Percentiles rank a stretch among this genome's conserved stretches.
These are phyloP conservation scores for Mycena epipterygia DNA, from an alignment of 768 basidiomycete species.

Conservation along the genomic window DNA sequence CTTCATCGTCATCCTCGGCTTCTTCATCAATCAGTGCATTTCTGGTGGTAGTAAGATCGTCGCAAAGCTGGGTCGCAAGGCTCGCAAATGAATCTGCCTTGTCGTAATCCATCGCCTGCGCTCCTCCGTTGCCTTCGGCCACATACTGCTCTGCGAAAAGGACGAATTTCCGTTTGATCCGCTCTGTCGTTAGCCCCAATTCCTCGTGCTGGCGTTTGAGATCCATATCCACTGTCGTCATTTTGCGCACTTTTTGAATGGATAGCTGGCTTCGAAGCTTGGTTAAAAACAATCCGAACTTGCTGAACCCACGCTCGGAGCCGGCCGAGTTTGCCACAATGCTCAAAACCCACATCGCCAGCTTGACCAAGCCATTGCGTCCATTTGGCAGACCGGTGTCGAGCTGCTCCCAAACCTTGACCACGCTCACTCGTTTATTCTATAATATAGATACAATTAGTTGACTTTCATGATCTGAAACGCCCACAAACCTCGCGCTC, in stretches of 20 bases:
- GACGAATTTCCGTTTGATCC: neutral
- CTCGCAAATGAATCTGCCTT: neutral
- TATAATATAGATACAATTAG: neutral
- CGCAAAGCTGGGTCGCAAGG: neutral
- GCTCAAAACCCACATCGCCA: slow-evolving; percentile 42
- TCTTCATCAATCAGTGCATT: neutral
- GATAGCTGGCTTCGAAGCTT: slow-evolving; percentile 31
- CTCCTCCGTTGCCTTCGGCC: neutral
- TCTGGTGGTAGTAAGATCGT: neutral
- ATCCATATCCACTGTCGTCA: neutral
- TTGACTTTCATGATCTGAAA: neutral
- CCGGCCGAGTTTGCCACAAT: slow-evolving; percentile 47
- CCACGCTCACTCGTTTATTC: slow-evolving; percentile 30
- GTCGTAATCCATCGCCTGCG: neutral
- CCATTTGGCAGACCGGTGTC: slow-evolving; percentile 29
- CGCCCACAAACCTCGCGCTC: neutral
- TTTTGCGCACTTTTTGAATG: slow-evolving; percentile 13
- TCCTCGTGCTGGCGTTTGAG: slow-evolving; percentile 20
- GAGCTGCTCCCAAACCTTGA: slow-evolving; percentile 37
- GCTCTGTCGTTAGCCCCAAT: too few relatives aligned
- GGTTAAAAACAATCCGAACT: slow-evolving; percentile 42
- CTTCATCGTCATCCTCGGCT: neutral
- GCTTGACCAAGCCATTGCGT: slow-evolving; percentile 34
- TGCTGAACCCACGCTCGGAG: slow-evolving; percentile 47
- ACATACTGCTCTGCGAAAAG: neutral